Percentiles rank a stretch among this genome's conserved stretches.
These are phyloP conservation scores for Vitis hybrid DNA, from an alignment of 177 flowering plant species.

Conservation along the genomic window DNA sequence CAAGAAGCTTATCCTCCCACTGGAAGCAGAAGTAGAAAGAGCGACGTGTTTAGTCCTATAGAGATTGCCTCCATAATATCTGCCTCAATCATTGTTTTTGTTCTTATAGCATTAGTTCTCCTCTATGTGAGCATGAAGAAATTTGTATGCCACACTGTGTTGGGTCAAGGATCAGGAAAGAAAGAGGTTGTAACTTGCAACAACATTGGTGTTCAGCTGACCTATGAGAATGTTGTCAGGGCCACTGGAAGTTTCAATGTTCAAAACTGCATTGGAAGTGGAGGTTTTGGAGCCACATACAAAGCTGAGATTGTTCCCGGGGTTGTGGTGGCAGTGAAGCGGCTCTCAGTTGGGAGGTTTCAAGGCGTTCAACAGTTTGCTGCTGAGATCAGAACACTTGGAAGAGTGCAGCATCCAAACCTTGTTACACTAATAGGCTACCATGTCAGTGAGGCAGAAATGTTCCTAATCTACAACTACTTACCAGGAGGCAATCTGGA, in stretches of 20 bases:
- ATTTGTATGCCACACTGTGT: neutral
- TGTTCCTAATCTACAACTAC: slow-evolving; percentile 23
- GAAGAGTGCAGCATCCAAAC: slow-evolving; percentile 17
- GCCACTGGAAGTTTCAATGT: slow-evolving; percentile 14
- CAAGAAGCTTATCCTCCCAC: slow-evolving; percentile 4
- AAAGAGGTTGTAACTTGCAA: slow-evolving; percentile 12
- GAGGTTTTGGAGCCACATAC: slow-evolving; percentile 24
- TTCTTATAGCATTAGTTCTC: slow-evolving; percentile 4
- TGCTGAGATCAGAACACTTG: slow-evolving; percentile 22
- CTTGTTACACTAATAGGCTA: slow-evolving; percentile 21
- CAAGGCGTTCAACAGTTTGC: slow-evolving; percentile 21
- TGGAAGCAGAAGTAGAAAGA: neutral
- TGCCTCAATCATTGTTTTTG: slow-evolving; percentile 5
- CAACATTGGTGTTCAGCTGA: slow-evolving; percentile 13
- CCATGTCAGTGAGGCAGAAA: slow-evolving; percentile 21
- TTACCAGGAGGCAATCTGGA: slow-evolving; percentile 24
- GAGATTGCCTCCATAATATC: slow-evolving; percentile 21
- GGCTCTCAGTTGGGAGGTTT: slow-evolving; percentile 25
- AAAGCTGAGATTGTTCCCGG: slow-evolving; percentile 18
- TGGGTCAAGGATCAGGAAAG: slow-evolving; percentile 2
- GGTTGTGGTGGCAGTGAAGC: slow-evolving; percentile 16
- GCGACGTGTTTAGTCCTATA: slow-evolving; percentile 5
- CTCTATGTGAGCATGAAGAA: slow-evolving; percentile 2
- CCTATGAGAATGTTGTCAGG: slow-evolving; percentile 18
- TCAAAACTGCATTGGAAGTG: slow-evolving; percentile 22